Base-by-base conservation (phyloP, 495 filamentous ascomycete species). In the Neurospora tetrasperma region DNA sequence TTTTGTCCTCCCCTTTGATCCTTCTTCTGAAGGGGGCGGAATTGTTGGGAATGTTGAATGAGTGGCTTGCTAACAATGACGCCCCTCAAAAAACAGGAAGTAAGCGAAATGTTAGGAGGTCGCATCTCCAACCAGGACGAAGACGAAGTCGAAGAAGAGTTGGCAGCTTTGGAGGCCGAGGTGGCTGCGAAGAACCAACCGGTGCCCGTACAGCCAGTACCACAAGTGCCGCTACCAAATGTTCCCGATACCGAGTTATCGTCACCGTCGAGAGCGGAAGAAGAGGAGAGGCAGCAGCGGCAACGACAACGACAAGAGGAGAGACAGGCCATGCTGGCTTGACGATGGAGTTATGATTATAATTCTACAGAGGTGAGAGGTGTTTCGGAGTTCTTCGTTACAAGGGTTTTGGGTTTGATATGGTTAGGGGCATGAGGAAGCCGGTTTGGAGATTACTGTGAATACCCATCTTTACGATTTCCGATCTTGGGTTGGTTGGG, bases 71-170 rank as follows among this genome's bases (percentile, higher is more conserved):
- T 75, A 14, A 43, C 69, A 41, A 38, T 54, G 31, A n/a, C 20
- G 18, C 5, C 35, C 35, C 35, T 68, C 14, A 14, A 11, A 68
- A 48, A 66, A 79, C 76, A 96, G 92, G 94, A 96, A 81, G 86
- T 99, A 74, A 94, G 89, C 80, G 93, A 96, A 59, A 93, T 97
- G 90, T 87, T 99, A 12, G 92, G 88, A 11, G 93, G 93, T 2
- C 86, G 88, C 74, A 91, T 98, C 83, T 93, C 92, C 44, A 94
- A 93, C 77, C 91, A 95, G 78, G 96, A 98, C 82, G 96, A 98
- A 80, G 96, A 98, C 74, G 96, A 98, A 78, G 96, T 98, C 35
- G 96, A 98, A 78, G 94, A 98, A 77, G 96, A 98, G 83, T 82
- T 99, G 75, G 93, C 91, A 69, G 90, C 87, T 23, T 83, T 98